Conservation (phyloP, 768 basidiomycete species). For the Macrolepiota fuliginosa region DNA sequence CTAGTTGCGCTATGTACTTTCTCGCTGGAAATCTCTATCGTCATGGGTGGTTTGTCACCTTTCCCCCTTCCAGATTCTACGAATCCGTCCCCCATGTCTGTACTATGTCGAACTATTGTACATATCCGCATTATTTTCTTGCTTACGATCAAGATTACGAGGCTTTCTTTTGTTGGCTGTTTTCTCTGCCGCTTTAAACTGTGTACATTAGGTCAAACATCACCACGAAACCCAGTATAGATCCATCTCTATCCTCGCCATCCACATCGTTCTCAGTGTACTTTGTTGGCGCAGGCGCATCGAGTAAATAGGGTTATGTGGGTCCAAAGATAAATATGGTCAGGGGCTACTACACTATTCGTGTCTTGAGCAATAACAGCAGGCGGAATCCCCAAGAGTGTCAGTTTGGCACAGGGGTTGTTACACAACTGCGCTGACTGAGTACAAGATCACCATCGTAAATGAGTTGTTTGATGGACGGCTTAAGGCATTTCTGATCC, state of each 20-base stretch:
- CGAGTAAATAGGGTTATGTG: background rate
- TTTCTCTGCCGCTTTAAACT: background rate
- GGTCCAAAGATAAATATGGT: background rate
- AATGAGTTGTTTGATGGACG: background rate
- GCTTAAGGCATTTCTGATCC: background rate
- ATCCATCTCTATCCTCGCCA: background rate
- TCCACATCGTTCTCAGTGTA: background rate
- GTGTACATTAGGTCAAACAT: background rate
- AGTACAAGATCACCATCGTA: no score
- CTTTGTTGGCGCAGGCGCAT: background rate
- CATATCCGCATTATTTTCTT: constrained; percentile 4
- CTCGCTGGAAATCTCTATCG: background rate
- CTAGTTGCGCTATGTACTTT: background rate
- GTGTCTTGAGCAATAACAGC: no score
- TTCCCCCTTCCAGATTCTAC: background rate
- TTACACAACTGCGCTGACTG: no score
- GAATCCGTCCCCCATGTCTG: background rate
- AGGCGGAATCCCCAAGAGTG: no score
- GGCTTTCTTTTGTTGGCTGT: background rate
- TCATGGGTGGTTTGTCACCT: background rate
- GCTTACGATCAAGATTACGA: background rate
- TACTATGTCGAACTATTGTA: constrained; percentile 4
- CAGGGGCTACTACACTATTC: no score
- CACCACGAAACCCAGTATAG: background rate
- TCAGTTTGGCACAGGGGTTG: no score